Evolutionary conservation across 1,284 basidiomycete species (phyloP).

Genomic region (Leucoagaricus sp.): DNA sequence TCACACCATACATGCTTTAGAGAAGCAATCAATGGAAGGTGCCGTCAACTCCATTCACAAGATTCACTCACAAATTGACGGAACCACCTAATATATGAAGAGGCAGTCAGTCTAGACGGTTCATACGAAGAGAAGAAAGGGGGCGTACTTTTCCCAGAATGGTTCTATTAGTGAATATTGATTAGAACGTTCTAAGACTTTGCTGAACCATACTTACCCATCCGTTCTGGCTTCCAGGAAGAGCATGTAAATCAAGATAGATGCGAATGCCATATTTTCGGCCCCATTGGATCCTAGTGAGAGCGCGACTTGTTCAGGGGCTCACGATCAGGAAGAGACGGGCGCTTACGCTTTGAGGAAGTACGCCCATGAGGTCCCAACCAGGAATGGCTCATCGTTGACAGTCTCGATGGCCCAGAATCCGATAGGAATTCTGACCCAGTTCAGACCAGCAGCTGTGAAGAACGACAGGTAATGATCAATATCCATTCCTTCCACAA

Average conservation of each 20-base stretch:
- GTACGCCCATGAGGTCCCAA: constrained; percentile 56
- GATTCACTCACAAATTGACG: constrained; percentile 42
- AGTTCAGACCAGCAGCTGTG: constrained; percentile 57
- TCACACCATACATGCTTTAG: constrained; percentile 43
- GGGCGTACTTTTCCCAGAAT: constrained; percentile 43
- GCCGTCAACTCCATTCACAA: constrained; percentile 12
- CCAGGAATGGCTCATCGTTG: constrained; percentile 58
- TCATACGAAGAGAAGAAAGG: constrained; percentile 13
- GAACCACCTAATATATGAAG: constrained; percentile 30
- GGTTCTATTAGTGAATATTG: constrained; percentile 33
- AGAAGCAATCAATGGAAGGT: constrained; percentile 20
- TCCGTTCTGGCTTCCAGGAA: constrained; percentile 77
- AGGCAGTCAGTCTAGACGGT: constrained; percentile 8
- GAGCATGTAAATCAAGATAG: constrained; percentile 79
- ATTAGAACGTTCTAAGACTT: constrained; percentile 10
- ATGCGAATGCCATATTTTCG: constrained; percentile 92
- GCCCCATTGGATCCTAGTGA: constrained; percentile 83
- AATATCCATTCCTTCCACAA: neutral
- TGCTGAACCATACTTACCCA: constrained; percentile 46
- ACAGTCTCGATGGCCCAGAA: constrained; percentile 82
- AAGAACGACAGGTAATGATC: neutral
- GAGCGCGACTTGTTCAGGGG: constrained; percentile 6
- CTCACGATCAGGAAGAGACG: constrained; percentile 5
- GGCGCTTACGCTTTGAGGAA: constrained; percentile 38
- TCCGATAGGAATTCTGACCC: constrained; percentile 76